Percentiles rank a stretch among this genome's conserved stretches.
phyloP scores from a whole-genome alignment of 2,329 filamentous ascomycete genomes.

The Ploettnerulaceae sp. region DNA sequence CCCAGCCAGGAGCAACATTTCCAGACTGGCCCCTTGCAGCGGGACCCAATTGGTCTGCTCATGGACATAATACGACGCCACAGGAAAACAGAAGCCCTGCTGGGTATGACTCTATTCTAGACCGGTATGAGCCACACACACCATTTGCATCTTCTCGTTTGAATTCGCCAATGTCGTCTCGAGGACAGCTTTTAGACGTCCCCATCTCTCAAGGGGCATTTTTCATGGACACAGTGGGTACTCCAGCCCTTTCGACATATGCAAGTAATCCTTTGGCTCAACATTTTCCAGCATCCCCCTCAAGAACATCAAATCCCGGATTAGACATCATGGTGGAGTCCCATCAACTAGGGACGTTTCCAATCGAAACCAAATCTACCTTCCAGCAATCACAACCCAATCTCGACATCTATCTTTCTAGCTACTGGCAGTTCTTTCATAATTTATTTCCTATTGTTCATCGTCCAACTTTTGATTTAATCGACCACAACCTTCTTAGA shows the following conservation, averaged over 20 bases:
- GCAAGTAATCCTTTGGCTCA: conserved; percentile 29
- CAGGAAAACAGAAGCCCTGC: conserved; percentile 26
- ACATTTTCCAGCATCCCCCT: conserved; percentile 29
- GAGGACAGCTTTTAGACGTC: conserved; percentile 27
- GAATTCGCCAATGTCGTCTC: conserved; percentile 23
- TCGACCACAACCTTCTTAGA: conserved; percentile 23
- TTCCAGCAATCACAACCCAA: conserved; percentile 18
- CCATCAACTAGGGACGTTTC: conserved; percentile 22
- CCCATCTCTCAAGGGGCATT: conserved; percentile 25
- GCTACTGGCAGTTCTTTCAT: conserved; percentile 30
- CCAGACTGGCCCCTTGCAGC: conserved; percentile 26
- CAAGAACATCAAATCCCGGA: conserved; percentile 28
- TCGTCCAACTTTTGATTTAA: conserved; percentile 25
- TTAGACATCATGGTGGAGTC: conserved; percentile 25
- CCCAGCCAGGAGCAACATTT: conserved; percentile 24
- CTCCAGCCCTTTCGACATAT: conserved; percentile 32
- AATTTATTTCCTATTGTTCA: conserved; percentile 29
- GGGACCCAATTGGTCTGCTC: conserved; percentile 24
- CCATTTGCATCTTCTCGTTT: conserved; percentile 27
- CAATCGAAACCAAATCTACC: conserved; percentile 11
- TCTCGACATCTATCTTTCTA: conserved; percentile 27
- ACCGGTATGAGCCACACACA: conserved; percentile 26
- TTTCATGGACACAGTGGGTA: conserved; percentile 34
- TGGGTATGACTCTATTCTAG: conserved; percentile 23
- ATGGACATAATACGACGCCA: conserved; percentile 18